Conservation (phyloP, 768 basidiomycete species). For the Holtermannia corniformis region DNA sequence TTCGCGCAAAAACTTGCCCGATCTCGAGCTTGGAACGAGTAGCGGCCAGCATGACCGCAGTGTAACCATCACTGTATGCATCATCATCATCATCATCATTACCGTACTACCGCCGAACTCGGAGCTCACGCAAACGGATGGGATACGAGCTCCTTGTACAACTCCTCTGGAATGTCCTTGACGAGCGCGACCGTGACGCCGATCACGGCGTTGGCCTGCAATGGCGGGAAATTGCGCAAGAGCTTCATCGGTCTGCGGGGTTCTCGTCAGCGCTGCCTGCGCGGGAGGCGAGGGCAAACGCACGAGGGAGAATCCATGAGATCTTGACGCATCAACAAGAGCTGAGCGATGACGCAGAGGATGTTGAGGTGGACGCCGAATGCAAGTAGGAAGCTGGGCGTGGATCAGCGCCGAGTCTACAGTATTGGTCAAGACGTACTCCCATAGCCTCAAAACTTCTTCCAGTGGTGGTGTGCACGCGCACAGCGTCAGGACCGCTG, state of each 20-base stretch:
- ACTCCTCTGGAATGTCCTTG: constrained; percentile 67
- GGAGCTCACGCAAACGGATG: constrained; percentile 30
- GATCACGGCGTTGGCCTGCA: constrained; percentile 77
- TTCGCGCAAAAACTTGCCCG: constrained; percentile 40
- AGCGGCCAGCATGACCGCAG: not conserved
- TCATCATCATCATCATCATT: not conserved
- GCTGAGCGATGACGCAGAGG: constrained; percentile 90
- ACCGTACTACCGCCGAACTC: not conserved
- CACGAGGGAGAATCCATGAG: constrained; percentile 82
- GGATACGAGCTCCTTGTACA: constrained; percentile 35
- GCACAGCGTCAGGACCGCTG: constrained; percentile 87
- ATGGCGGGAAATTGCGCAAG: constrained; percentile 82
- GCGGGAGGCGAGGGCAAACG: constrained; percentile 18
- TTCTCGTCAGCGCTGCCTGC: not conserved
- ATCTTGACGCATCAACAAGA: constrained; percentile 78
- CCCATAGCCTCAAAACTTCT: constrained; percentile 91
- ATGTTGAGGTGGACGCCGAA: constrained; percentile 96
- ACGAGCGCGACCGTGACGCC: constrained; percentile 91
- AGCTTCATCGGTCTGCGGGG: constrained; percentile 79
- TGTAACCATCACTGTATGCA: no score
- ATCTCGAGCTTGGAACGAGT: constrained; percentile 12
- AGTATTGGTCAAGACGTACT: constrained; percentile 41
- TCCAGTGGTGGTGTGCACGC: constrained; percentile 94
- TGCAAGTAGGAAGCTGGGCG: constrained; percentile 64
- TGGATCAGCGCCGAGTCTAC: not conserved